These are phyloP conservation scores for Ephemerocybe angulata DNA, from an alignment of 768 basidiomycete genomes.

Conservation along the genomic window DNA sequence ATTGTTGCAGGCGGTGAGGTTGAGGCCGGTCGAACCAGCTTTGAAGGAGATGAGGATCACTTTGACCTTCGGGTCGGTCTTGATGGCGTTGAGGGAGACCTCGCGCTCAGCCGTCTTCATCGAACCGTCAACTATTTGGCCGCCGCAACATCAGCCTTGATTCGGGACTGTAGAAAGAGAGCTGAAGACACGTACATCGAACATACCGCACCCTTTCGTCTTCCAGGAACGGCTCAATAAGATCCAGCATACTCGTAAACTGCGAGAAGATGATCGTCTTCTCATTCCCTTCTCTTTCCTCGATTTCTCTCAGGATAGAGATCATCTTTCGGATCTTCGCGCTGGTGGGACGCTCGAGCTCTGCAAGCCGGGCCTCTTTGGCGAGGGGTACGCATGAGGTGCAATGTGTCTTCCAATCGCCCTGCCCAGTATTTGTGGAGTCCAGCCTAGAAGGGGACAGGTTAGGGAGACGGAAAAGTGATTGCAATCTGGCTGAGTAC, in stretches of 20 bases:
- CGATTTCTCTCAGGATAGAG: slow-evolving; percentile 64
- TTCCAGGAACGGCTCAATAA: slow-evolving; percentile 81
- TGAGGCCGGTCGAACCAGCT: slow-evolving; percentile 91
- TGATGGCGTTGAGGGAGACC: slow-evolving; percentile 69
- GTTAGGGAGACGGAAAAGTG: background rate
- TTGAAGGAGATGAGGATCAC: slow-evolving; percentile 97
- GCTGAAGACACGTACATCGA: slow-evolving; percentile 65
- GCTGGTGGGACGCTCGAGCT: slow-evolving; percentile 61
- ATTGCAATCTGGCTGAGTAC: slow-evolving; percentile 22
- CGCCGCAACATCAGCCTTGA: background rate
- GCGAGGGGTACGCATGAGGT: slow-evolving; percentile 54
- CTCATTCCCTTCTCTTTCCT: slow-evolving; percentile 55
- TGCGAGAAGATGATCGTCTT: slow-evolving; percentile 98
- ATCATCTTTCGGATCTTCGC: slow-evolving; percentile 87
- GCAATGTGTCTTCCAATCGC: slow-evolving; percentile 50
- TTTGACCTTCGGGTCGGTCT: slow-evolving; percentile 47
- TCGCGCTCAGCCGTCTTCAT: slow-evolving; percentile 80
- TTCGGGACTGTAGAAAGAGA: slow-evolving; percentile 5
- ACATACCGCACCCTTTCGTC: slow-evolving; percentile 67
- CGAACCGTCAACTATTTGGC: slow-evolving; percentile 75
- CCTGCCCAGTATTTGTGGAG: slow-evolving; percentile 33
- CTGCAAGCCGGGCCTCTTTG: slow-evolving; percentile 42
- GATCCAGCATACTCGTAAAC: slow-evolving; percentile 82
- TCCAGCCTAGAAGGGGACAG: slow-evolving; percentile 30
- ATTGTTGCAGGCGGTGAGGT: slow-evolving; percentile 90